Evolutionary conservation across 495 filamentous ascomycete species (phyloP), one percentile per base, ranked within the genome.

Genomic region (Neurospora terricola): DNA sequence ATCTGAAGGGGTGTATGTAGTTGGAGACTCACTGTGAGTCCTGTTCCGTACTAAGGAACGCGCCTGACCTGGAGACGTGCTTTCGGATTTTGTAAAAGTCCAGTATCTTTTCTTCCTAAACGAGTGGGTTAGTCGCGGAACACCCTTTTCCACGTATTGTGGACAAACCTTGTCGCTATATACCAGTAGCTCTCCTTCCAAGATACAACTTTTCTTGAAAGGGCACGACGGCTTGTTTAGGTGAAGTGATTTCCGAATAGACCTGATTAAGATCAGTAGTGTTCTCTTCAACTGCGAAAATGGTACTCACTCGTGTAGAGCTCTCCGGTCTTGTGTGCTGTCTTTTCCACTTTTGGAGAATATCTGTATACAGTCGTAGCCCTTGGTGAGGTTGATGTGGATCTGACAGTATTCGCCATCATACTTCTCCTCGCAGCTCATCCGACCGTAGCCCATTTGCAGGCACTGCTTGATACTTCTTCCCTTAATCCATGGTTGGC

Each of bases 291-390:
- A 34, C 34, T 34, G 34, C 34, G 5, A 38, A 30, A 6, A 14
- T 9, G 9, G 66, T 7, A 75, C 85, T 69, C 86, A 87, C 86
- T 80, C 79, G 73, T 93, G 87, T 21, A 96, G 80, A 10, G 82
- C 85, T 30, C 77, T 77, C 37, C 91, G 87, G 80, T 96, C 94
- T 66, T 79, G 70, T 0, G 93, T 97, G 9, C 93, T 94, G 74
- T 97, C 92, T 76, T 94, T 95, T 43, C 94, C 93, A 73, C 92
- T 94, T 80, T 97, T 97, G 10, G 93, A 96, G 77, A 96, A 96
- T 37, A 97, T 93, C 66, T 91, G 90, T 10, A 97, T 89, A 38
- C 86, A 84, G 4, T 85, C 71, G 0, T 77, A 77, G 9, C 76
- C 76, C 62, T 87, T 89, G 4, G 83, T 82, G 21, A 93, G 82